Conservation (phyloP, 1,139 yeast genomes). For the Schizosaccharomyces versatilis region DNA sequence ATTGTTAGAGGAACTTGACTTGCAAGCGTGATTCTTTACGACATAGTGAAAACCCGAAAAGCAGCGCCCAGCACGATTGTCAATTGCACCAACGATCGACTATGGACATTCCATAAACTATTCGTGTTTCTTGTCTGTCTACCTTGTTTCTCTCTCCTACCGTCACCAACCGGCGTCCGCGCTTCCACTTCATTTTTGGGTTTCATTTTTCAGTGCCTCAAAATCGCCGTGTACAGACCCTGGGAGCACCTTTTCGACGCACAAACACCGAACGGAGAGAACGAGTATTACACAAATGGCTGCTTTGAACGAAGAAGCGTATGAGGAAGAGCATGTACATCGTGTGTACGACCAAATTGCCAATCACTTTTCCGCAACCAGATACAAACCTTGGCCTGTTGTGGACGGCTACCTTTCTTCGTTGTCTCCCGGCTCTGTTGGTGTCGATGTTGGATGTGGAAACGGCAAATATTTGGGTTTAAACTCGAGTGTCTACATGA, state of each 20-base stretch:
- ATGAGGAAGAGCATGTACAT: constrained; percentile 67
- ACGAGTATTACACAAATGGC: neutral
- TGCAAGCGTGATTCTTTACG: constrained; percentile 10
- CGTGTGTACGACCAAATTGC: constrained; percentile 82
- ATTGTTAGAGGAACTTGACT: constrained; percentile 12
- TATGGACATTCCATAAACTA: too few relatives aligned
- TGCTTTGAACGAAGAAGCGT: constrained; percentile 17
- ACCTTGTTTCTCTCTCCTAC: too few relatives aligned
- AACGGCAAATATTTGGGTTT: constrained; percentile 75
- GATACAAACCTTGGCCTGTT: constrained; percentile 96
- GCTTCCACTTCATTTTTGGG: too few relatives aligned
- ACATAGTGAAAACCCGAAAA: too few relatives aligned
- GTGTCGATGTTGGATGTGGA: constrained; percentile 66
- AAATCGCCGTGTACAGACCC: too few relatives aligned
- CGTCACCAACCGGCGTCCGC: too few relatives aligned
- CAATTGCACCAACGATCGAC: too few relatives aligned
- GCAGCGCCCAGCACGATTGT: too few relatives aligned
- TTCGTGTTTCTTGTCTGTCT: too few relatives aligned
- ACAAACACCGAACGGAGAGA: too few relatives aligned
- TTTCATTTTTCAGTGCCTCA: too few relatives aligned
- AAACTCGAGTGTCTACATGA: constrained; percentile 40
- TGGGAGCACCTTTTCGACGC: too few relatives aligned
- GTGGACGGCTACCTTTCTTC: constrained; percentile 45
- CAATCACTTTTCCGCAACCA: constrained; percentile 69
- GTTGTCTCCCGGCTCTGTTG: constrained; percentile 26